phyloP scores from a whole-genome alignment of 345 rosid species.

The Barbarea vulgaris region DNA sequence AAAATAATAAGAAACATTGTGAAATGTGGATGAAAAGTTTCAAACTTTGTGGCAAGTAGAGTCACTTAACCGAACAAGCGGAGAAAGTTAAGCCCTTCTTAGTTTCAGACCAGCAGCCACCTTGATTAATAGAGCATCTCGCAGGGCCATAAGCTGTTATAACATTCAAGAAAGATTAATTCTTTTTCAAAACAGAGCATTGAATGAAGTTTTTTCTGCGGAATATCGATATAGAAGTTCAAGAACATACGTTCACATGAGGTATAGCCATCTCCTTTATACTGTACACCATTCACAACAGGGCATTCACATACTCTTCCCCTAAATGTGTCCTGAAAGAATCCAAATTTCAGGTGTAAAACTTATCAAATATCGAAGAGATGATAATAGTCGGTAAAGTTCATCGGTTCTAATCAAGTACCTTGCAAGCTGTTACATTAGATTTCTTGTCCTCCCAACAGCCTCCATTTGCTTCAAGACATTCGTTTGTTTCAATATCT shows the following conservation, averaged over 20 bases:
- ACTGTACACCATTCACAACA: conserved; percentile 79
- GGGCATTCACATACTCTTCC: conserved; percentile 97
- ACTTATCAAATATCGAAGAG: background rate
- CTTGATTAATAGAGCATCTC: conserved; percentile 70
- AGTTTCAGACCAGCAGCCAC: conserved; percentile 96
- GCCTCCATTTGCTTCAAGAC: conserved; percentile 82
- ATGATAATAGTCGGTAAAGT: background rate
- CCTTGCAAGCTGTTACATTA: conserved; percentile 91
- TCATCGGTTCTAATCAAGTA: conserved; percentile 33
- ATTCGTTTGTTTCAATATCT: conserved; percentile 90
- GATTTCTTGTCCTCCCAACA: conserved; percentile 78
- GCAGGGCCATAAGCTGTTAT: conserved; percentile 79
- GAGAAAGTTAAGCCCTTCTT: conserved; percentile 61
- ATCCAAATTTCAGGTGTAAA: conserved; percentile 19
- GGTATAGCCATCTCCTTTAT: conserved; percentile 89
- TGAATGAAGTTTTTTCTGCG: background rate
- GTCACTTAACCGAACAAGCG: conserved; percentile 81
- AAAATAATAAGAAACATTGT: background rate
- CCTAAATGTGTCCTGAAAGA: conserved; percentile 83
- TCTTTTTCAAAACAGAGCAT: conserved; percentile 3
- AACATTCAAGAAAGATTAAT: conserved; percentile 7
- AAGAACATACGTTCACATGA: conserved; percentile 72
- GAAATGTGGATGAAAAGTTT: conserved; percentile 9
- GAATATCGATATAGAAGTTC: background rate
- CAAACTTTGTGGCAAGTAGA: conserved; percentile 9